Evolutionary conservation across 176 grass and related monocot genomes (phyloP).

Genomic region (Bolboschoenus planiculmis): DNA sequence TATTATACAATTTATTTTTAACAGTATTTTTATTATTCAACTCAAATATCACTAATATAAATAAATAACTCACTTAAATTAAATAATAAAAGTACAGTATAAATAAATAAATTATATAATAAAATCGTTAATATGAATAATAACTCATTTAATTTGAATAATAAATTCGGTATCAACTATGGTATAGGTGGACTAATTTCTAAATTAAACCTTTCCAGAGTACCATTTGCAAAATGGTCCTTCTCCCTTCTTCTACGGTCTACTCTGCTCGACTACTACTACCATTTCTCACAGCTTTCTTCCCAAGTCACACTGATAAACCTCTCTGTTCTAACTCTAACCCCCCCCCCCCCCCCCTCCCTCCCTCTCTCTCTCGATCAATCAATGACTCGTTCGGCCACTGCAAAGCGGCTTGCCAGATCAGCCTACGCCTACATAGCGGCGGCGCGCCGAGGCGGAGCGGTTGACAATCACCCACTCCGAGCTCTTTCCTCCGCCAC

Average conservation of each 20-base stretch:
- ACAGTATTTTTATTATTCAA: too few relatives aligned
- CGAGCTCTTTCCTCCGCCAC: slow-evolving; percentile 6
- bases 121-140: too few relatives aligned
- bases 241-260: slow-evolving; percentile 8
- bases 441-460: background rate
- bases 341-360: background rate
- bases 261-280: background rate
- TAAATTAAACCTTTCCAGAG: background rate
- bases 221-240: background rate
- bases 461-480: background rate
- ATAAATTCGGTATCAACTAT: too few relatives aligned
- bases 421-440: slow-evolving; percentile 19
- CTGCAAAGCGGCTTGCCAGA: background rate
- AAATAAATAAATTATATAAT: too few relatives aligned
- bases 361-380: background rate
- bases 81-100: too few relatives aligned
- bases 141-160: too few relatives aligned
- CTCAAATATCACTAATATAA: too few relatives aligned
- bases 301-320: background rate
- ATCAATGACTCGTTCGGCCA: slow-evolving; percentile 10
- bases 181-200: background rate
- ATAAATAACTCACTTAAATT: too few relatives aligned
- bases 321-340: background rate
- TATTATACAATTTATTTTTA: too few relatives aligned
- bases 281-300: background rate